Percentiles rank a stretch among this genome's conserved stretches.
phyloP scores from a whole-genome alignment of 23 red algal species.

The Gracilaria vermiculophylla region DNA sequence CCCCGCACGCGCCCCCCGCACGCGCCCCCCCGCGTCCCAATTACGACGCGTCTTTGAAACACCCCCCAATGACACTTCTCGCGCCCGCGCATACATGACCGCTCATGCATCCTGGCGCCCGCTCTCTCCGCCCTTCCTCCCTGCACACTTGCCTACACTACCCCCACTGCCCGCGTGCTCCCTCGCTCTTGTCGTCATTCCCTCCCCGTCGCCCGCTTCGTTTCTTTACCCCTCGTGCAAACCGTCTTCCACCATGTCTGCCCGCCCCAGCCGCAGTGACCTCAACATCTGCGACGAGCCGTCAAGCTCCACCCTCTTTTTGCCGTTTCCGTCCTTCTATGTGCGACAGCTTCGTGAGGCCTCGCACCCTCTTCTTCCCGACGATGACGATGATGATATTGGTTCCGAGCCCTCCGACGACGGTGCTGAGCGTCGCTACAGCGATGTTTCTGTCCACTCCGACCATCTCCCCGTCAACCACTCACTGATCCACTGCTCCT shows the following conservation, averaged over 20 bases:
- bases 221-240: too few species aligned
- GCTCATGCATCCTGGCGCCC: background rate
- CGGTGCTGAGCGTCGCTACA: constrained; percentile 26
- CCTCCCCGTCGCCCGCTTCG: too few species aligned
- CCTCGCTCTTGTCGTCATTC: background rate
- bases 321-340: constrained; percentile 21
- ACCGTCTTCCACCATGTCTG: background rate
- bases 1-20: background rate
- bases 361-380: background rate
- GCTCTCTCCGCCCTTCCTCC: too few species aligned
- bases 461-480: background rate
- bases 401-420: constrained; percentile 35
- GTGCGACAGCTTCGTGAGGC: constrained; percentile 13
- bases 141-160: background rate
- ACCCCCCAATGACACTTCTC: constrained; percentile 8
- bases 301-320: constrained; percentile 32
- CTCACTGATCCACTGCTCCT: background rate
- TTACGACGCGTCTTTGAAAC: background rate
- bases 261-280: background rate
- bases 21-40: background rate
- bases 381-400: constrained; percentile 2
- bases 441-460: constrained; percentile 26
- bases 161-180: background rate
- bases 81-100: background rate
- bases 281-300: background rate